Percentiles rank a stretch among this genome's conserved stretches.
phyloP scores from a whole-genome alignment of 257 asterid species.

The Cinchona pubescens region DNA sequence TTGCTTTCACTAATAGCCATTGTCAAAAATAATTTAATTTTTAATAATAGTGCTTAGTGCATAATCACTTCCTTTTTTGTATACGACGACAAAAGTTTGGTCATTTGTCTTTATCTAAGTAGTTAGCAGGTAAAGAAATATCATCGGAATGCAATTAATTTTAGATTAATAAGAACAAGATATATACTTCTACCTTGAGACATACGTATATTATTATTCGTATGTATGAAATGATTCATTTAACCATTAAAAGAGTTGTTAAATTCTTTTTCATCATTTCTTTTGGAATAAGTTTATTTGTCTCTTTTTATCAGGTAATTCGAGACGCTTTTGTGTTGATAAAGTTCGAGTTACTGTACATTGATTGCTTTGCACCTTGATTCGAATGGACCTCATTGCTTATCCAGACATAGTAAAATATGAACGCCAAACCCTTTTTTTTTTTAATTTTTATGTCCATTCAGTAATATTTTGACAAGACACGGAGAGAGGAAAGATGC shows the following conservation, averaged over 20 bases:
- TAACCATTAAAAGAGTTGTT: not conserved
- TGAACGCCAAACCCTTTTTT: conserved; percentile 23
- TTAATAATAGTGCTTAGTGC: conserved; percentile 5
- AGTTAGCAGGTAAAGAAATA: conserved; percentile 12
- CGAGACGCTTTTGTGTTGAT: conserved; percentile 8
- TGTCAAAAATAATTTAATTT: not conserved
- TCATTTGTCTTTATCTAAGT: conserved; percentile 23
- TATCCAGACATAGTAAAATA: conserved; percentile 35
- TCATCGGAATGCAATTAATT: not conserved
- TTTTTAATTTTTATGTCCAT: no score
- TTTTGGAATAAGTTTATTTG: not conserved
- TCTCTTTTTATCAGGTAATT: not conserved
- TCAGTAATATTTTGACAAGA: conserved; percentile 21
- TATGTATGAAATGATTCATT: not conserved
- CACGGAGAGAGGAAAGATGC: conserved; percentile 26
- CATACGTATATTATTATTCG: not conserved
- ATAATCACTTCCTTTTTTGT: conserved; percentile 21
- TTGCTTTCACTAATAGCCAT: conserved; percentile 14
- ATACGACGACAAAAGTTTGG: conserved; percentile 21
- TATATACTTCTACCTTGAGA: not conserved
- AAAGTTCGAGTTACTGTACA: not conserved
- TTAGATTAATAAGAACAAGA: not conserved
- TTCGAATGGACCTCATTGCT: conserved; percentile 34
- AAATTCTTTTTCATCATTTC: not conserved
- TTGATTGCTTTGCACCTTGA: conserved; percentile 10